Evolutionary conservation across 1,139 yeast species (phyloP).

Genomic region (Suhomyces bolitotheri): DNA sequence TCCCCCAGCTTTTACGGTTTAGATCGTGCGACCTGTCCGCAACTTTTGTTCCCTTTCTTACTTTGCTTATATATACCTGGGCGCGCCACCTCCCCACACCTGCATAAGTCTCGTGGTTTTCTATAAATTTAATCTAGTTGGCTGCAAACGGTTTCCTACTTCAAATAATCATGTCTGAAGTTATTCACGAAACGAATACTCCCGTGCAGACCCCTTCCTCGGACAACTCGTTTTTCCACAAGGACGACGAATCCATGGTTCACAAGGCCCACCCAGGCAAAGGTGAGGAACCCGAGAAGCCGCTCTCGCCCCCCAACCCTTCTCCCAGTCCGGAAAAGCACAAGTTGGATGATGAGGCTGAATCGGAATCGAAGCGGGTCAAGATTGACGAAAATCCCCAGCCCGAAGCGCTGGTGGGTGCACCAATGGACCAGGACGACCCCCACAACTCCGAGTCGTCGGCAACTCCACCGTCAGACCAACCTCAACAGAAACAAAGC

Average conservation of each 20-base stretch:
- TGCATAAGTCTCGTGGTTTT: constrained; percentile 3
- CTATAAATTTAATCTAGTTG: constrained; percentile 7
- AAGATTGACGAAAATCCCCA: constrained; percentile 19
- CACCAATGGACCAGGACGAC: too few species aligned
- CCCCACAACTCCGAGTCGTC: neutral
- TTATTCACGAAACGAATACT: constrained; percentile 34
- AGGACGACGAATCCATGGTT: constrained; percentile 17
- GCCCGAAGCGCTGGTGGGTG: neutral
- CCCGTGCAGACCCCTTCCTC: constrained; percentile 47
- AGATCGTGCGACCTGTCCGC: constrained; percentile 10
- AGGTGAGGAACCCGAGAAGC: constrained; percentile 32
- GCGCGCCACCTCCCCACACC: constrained; percentile 11
- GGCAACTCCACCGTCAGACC: neutral
- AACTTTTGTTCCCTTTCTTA: neutral
- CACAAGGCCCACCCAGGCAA: constrained; percentile 14
- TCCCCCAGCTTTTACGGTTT: constrained; percentile 9
- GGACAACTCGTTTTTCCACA: constrained; percentile 25
- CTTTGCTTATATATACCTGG: constrained; percentile 14
- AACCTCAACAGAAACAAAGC: constrained; percentile 3
- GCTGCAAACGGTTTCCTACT: constrained; percentile 10
- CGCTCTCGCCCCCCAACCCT: constrained; percentile 49
- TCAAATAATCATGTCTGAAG: constrained; percentile 16
- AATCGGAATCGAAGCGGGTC: constrained; percentile 22
- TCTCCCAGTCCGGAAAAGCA: constrained; percentile 47
- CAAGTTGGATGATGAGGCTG: constrained; percentile 28